A percentile compares a stretch with the other conserved stretches of the same genome.
These are phyloP conservation scores for Linum lewisii DNA, from an alignment of 345 rosid species.

Conservation along the genomic window DNA sequence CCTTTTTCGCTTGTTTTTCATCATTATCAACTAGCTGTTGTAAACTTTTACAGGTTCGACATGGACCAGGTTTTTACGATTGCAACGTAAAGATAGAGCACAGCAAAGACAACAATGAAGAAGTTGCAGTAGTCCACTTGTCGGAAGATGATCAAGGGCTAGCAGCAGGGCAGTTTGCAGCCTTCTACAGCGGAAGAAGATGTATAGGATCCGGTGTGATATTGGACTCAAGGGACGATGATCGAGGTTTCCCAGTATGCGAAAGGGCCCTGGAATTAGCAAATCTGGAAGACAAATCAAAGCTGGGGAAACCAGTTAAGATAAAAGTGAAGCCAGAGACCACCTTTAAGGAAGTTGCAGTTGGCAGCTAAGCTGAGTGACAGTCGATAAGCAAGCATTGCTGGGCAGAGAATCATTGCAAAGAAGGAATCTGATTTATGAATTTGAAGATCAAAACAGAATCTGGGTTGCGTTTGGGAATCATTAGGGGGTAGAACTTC, in stretches of 20 bases:
- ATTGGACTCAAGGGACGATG: slow-evolving; percentile 78
- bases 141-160: slow-evolving; percentile 85
- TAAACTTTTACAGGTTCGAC: no score
- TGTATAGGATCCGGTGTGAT: slow-evolving; percentile 87
- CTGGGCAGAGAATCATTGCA: no score
- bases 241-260: slow-evolving; percentile 69
- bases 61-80: slow-evolving; percentile 74
- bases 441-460: no score
- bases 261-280: slow-evolving; percentile 73
- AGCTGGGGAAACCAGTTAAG: slow-evolving; percentile 84
- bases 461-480: no score
- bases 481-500: no score
- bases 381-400: no score
- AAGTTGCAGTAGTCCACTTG: slow-evolving; percentile 51
- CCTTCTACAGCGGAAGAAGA: slow-evolving; percentile 58
- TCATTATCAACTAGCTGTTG: no score
- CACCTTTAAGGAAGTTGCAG: not conserved
- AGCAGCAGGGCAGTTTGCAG: slow-evolving; percentile 92
- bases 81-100: slow-evolving; percentile 50
- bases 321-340: slow-evolving; percentile 42
- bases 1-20: no score
- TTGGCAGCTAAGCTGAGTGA: not conserved
- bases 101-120: no score
- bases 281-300: slow-evolving; percentile 58
- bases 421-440: no score